Evolutionary conservation across 1,139 yeast genomes (phyloP), one percentile per base, ranked within the genome.

Genomic region (Geotrichum restrictum): DNA sequence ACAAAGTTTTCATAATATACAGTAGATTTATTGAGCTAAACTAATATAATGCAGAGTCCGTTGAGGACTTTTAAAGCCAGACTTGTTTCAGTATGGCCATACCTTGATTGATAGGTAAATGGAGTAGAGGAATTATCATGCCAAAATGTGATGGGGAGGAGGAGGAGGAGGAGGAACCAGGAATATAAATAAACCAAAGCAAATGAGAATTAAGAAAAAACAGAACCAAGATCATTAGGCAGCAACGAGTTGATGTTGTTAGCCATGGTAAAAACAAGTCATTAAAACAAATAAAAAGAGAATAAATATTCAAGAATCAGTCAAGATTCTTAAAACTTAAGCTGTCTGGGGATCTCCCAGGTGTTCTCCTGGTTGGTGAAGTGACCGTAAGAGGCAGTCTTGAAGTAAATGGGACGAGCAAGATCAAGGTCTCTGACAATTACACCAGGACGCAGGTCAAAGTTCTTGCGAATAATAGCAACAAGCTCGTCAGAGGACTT

Each of bases 391-490:
- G 96, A 86, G 68, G 98, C 98, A 68, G 98, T 93, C 84, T 93
- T 87, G 79, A 88, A 84, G 82, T 94, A 93, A 76, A 94, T 93
- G 75, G 99, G 98, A 78, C 96, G 88, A 61, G 98, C 98, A 73
- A 93, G 82, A 73, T 91, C 94, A 72, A 93, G 84, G 74, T 91
- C 96, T 75, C 78, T 88, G 71, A 94, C 98, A 75, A 93, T 83
- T 66, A 88, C 95, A 87, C 99, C 99, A 61, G 99, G 99, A 82
- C 98, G 91, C 73, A 93, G 82, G 76, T 93, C 98, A 70, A 93
- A 93, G 86, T 94, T 93, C 76, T 85, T 82, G 73, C 83, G 81
- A 75, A 93, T 85, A 72, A 93, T 89, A 61, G 78, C 85, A 61
- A 91, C 97, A 70, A 93, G 84, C 78, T 93, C 91, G 56, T 82